Percentiles rank a stretch among this genome's conserved stretches.
These are phyloP conservation scores for Cyclotella kingstonii DNA, from an alignment of 108 stramenopile species.

Conservation along the genomic window DNA sequence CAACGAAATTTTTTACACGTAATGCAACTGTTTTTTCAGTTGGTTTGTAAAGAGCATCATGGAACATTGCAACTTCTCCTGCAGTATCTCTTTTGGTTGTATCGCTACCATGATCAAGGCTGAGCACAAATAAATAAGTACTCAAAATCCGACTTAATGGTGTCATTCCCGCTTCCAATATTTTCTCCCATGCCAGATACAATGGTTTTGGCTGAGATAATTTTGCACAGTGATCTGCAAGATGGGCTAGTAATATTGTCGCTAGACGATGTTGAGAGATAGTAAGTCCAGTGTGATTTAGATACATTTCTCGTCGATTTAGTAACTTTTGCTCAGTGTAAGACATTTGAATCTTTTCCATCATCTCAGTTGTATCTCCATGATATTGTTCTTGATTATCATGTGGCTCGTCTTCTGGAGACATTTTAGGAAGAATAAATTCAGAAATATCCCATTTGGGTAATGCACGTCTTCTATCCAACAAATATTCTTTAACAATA, in stretches of 20 bases:
- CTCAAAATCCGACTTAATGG: conserved; percentile 51
- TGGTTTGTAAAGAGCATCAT: conserved; percentile 74
- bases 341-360: neutral
- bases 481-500: conserved; percentile 13
- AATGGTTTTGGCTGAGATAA: conserved; percentile 45
- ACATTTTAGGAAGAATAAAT: conserved; percentile 5
- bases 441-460: conserved; percentile 16
- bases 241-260: conserved; percentile 29
- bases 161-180: conserved; percentile 59
- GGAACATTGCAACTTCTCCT: conserved; percentile 69
- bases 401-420: neutral
- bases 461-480: conserved; percentile 15
- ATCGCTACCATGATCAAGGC: conserved; percentile 20
- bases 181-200: conserved; percentile 66
- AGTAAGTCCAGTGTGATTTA: conserved; percentile 34
- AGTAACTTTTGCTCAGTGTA: conserved; percentile 27
- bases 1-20: conserved; percentile 63
- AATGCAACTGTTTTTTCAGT: conserved; percentile 73
- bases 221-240: conserved; percentile 67
- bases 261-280: conserved; percentile 31
- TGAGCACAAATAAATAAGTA: conserved; percentile 61
- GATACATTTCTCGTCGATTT: conserved; percentile 27
- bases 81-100: conserved; percentile 30
- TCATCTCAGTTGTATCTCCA: neutral
- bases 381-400: neutral